Percentiles rank a stretch among this genome's conserved stretches.
Conservation (phyloP, 768 basidiomycete species). For the Pulveroboletus frians region DNA sequence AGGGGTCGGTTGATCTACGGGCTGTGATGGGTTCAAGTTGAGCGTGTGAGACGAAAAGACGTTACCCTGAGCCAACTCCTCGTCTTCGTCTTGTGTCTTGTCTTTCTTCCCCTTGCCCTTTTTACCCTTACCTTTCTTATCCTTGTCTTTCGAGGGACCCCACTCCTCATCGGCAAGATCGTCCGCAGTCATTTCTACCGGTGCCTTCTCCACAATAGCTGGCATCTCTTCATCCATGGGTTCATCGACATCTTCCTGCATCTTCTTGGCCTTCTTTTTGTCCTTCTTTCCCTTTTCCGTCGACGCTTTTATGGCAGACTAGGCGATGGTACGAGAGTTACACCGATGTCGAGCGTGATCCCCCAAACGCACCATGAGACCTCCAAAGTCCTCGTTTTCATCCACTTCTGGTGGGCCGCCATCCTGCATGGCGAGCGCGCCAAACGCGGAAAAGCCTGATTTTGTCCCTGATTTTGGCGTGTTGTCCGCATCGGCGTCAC, state of each 20-base stretch:
- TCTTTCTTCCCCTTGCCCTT: constrained; percentile 20
- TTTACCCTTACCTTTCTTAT: constrained; percentile 21
- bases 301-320: constrained; percentile 64
- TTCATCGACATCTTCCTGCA: constrained; percentile 30
- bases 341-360: not conserved
- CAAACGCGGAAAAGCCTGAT: constrained; percentile 48
- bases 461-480: constrained; percentile 26
- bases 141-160: constrained; percentile 38
- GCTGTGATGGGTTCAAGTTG: not conserved
- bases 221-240: constrained; percentile 24
- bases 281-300: constrained; percentile 49
- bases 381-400: constrained; percentile 66
- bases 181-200: constrained; percentile 58
- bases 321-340: not conserved
- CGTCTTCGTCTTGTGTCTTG: constrained; percentile 16
- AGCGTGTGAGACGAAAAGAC: not conserved
- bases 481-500: constrained; percentile 42
- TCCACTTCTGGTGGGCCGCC: constrained; percentile 41
- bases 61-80: constrained; percentile 10
- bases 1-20: constrained; percentile 21
- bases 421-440: constrained; percentile 41
- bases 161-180: constrained; percentile 73
- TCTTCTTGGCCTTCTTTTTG: constrained; percentile 45
- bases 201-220: constrained; percentile 32
- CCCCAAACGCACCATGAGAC: constrained; percentile 59